Base-by-base conservation (phyloP, 768 basidiomycete species). In the Collybia mongolica region DNA sequence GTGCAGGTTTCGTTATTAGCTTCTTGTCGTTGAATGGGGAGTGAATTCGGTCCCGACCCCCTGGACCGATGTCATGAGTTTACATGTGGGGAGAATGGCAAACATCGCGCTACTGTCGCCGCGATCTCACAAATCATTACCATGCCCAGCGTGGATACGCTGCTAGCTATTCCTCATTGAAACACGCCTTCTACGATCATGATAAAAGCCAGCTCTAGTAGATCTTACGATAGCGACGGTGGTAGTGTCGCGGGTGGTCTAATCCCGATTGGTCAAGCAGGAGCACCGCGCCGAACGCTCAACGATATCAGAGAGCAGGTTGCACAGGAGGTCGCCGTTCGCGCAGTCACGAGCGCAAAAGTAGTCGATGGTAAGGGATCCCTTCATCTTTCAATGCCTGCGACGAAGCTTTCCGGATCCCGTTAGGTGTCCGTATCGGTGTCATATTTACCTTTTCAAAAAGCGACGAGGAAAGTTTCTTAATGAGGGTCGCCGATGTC, bases 371-470 rank as follows among this genome's bases (percentile, higher is more conserved):
- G 75, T 66, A 65, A 54, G n/a, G n/a, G 60, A 44, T 23, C 8
- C 20, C 9, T 32, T 32, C 11, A 32, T 11, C 14, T 2, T 23
- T 9, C n/a, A 39, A 15, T 9, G 0, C 2, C 41, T 18, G 37
- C 5, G 29, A 29, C 20, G 3, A 37, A 41, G 19, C 3, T 24
- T 38, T 38, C n/a, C 17, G n/a, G n/a, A 5, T 44, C 14, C 42
- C 40, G 50, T 4, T 38, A 76, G 75, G 71, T 39, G 76, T 80
- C 12, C 75, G 77, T 45, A 71, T 85, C 44, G 82, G 83, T 35
- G 83, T 90, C 14, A 66, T 77, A 44, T 65, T 85, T 18, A 81
- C 83, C 11, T 74, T 86, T 48, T 75, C 85, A 0, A 82, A 80
- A 52, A 67, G 63, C 20, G 72, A 83, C 48, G 83, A 85, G 46